Percentiles rank a stretch among this genome's conserved stretches.
phyloP scores from a whole-genome alignment of 177 flowering plant genomes.

The Vitis hybrid region DNA sequence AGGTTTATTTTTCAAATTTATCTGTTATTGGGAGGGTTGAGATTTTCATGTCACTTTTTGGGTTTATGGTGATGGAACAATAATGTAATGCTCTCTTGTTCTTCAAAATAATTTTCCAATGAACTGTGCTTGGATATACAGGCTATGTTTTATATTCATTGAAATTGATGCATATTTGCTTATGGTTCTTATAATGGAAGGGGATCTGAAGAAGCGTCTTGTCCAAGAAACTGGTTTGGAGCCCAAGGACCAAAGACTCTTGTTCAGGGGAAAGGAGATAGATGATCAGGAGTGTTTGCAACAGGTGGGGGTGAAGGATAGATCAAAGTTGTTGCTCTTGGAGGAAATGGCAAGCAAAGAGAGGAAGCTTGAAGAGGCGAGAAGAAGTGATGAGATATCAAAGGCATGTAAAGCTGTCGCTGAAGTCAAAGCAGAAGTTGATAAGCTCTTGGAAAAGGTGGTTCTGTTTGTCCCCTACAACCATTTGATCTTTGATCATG shows the following conservation, averaged over 20 bases:
- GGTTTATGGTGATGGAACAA: background rate
- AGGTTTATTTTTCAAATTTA: too few species aligned
- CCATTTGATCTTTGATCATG: background rate
- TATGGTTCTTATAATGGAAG: constrained; percentile 28
- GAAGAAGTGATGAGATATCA: constrained; percentile 32
- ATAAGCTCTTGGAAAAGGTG: constrained; percentile 75
- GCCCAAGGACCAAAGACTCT: constrained; percentile 55
- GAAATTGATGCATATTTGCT: constrained; percentile 9
- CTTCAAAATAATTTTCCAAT: too few species aligned
- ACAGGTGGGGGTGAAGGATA: constrained; percentile 66
- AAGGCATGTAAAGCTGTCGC: constrained; percentile 57
- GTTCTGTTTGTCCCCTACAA: background rate
- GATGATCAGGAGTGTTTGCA: constrained; percentile 58
- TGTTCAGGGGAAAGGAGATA: constrained; percentile 76
- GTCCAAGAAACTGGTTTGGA: constrained; percentile 55
- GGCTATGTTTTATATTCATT: background rate
- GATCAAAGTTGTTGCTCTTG: constrained; percentile 62
- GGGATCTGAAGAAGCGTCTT: constrained; percentile 62
- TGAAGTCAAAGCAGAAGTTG: constrained; percentile 64
- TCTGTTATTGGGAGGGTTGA: too few species aligned
- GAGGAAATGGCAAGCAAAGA: constrained; percentile 51
- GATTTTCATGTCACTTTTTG: background rate
- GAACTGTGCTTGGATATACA: background rate
- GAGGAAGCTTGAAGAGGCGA: constrained; percentile 50
- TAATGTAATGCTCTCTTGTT: too few species aligned